These are phyloP conservation scores for Gloeostereum incarnatum DNA, from an alignment of 768 basidiomycete species.

Conservation along the genomic window DNA sequence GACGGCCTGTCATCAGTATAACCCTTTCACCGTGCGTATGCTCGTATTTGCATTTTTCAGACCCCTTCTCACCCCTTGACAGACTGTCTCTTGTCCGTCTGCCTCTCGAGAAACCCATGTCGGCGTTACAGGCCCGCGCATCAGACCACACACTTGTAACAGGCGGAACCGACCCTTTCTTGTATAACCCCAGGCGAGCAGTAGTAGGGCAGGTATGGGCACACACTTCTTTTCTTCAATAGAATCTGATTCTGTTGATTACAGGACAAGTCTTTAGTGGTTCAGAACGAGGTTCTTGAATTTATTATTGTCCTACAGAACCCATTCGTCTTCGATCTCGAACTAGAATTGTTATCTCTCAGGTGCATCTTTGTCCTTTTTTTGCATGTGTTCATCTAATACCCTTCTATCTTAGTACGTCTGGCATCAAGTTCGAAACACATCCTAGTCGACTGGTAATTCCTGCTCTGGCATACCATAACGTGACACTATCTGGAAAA, in stretches of 20 bases:
- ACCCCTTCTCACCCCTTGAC: no score
- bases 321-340: slow-evolving; percentile 87
- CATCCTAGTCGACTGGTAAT: slow-evolving; percentile 54
- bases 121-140: slow-evolving; percentile 33
- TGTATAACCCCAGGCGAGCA: slow-evolving; percentile 82
- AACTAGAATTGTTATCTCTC: slow-evolving; percentile 70
- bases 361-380: slow-evolving; percentile 43
- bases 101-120: slow-evolving; percentile 64
- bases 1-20: slow-evolving; percentile 70
- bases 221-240: not conserved
- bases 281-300: slow-evolving; percentile 79
- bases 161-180: slow-evolving; percentile 68
- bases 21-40: slow-evolving; percentile 57
- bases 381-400: slow-evolving; percentile 7
- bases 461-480: slow-evolving; percentile 67
- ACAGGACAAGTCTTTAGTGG: slow-evolving; percentile 55
- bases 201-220: slow-evolving; percentile 44
- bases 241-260: slow-evolving; percentile 2
- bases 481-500: slow-evolving; percentile 60
- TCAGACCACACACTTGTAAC: slow-evolving; percentile 36
- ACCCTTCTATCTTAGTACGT: slow-evolving; percentile 47
- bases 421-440: slow-evolving; percentile 69
- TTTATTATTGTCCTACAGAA: slow-evolving; percentile 82
- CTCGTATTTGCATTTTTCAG: slow-evolving; percentile 4
- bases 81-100: slow-evolving; percentile 67